A percentile compares a stretch with the other conserved stretches of the same genome.
Conservation (phyloP, 2,329 filamentous ascomycete species). For the Fusarium irregulare region DNA sequence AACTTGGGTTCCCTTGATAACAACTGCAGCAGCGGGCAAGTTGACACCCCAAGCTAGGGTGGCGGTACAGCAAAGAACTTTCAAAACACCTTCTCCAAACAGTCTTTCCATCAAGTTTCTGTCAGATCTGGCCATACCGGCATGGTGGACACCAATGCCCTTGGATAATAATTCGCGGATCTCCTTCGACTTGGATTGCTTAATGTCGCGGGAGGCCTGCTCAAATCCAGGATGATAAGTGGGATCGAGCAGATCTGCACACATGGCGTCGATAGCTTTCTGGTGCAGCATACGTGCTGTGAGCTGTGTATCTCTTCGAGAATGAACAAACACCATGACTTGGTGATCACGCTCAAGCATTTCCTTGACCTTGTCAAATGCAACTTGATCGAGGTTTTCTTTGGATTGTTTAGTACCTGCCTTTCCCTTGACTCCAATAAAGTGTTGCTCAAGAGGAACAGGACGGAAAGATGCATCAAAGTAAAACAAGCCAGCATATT, state of each 20-base stretch:
- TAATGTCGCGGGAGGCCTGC: constrained; percentile 84
- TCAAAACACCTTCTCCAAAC: constrained; percentile 91
- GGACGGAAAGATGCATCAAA: constrained; percentile 96
- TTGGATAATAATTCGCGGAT: constrained; percentile 89
- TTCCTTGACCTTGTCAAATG: constrained; percentile 93
- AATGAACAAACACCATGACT: constrained; percentile 99
- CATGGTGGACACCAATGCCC: constrained; percentile 94
- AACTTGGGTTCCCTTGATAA: constrained; percentile 98
- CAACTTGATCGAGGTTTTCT: constrained; percentile 87
- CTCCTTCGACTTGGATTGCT: constrained; percentile 84
- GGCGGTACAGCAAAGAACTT: constrained; percentile 97
- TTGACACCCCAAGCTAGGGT: constrained; percentile 99
- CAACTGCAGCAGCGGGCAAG: constrained; percentile 92
- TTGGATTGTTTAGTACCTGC: constrained; percentile 81
- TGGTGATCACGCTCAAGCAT: constrained; percentile 95
- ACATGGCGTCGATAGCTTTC: constrained; percentile 84
- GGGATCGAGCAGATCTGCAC: constrained; percentile 85
- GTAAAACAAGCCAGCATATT: constrained; percentile 92
- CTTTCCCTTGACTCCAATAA: constrained; percentile 95
- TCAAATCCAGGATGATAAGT: constrained; percentile 82
- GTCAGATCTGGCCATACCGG: constrained; percentile 94
- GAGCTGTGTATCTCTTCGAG: constrained; percentile 89
- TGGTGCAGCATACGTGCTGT: constrained; percentile 88
- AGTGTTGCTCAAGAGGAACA: constrained; percentile 96
- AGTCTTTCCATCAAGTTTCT: constrained; percentile 95